Conservation (phyloP, 2,329 filamentous ascomycete species). For the Colletotrichum sp. region DNA sequence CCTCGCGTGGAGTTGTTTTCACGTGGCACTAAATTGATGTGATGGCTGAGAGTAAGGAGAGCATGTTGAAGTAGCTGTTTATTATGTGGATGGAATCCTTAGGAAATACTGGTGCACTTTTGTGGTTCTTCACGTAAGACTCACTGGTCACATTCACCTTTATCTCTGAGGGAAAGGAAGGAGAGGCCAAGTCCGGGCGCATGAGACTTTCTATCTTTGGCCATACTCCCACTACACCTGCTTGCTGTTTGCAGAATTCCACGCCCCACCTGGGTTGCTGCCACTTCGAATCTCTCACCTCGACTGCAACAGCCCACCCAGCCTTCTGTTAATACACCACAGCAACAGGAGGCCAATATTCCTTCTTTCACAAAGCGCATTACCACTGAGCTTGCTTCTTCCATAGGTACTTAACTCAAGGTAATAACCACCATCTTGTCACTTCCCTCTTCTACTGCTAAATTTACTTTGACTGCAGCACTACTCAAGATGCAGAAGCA, state of each 20-base stretch:
- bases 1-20: no score
- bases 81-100: background rate
- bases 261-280: background rate
- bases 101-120: background rate
- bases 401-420: background rate
- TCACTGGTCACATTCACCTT: background rate
- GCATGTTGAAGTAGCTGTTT: background rate
- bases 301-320: background rate
- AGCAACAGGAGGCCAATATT: background rate
- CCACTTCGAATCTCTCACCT: background rate
- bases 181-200: background rate
- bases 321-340: background rate
- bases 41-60: background rate
- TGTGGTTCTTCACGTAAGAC: background rate
- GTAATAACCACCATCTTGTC: background rate
- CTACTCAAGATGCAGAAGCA: background rate
- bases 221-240: background rate
- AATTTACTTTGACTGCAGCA: background rate
- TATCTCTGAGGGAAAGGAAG: background rate
- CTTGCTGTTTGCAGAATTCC: background rate
- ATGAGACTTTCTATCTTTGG: background rate
- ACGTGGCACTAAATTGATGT: no score
- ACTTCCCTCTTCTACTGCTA: background rate
- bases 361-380: background rate
- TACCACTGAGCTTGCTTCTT: background rate